Base-by-base conservation (phyloP, 345 rosid species). In the Salix purpurea region DNA sequence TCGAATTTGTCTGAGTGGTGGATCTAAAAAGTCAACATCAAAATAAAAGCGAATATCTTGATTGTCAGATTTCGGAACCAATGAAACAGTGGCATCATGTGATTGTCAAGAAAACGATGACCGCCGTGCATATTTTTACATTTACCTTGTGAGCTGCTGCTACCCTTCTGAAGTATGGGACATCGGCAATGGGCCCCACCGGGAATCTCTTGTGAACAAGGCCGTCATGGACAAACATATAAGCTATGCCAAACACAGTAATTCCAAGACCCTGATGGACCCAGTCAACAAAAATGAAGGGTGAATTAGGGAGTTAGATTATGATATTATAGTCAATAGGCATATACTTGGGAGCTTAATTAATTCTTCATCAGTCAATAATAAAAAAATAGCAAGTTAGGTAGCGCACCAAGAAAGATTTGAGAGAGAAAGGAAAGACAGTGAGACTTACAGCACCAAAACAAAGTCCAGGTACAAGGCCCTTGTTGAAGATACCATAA, bases 151-250 rank as follows among this genome's bases (percentile, higher is more conserved):
- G 94, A 11, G 94, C 94, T 10, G 90, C 89, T 48, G 94, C 92
- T 1, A 90, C 89, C 74, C 66, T 77, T 42, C 85, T 81, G 42
- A 90, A 78, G 76, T 89, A 90, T 16, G 94, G 94, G 37, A 90
- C 89, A 26, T 86, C 64, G 3, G 88, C 87, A n/a, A 90, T 85
- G 69, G 92, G 92, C 9, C 94, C 92, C 30, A 90, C 92, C 0
- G 92, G 89, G 74, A 90, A 90, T 79, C 94, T 84, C 74, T 89
- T 87, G 80, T 90, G 94, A 37, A 90, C 94, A 21, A 90, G 85
- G 2, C 94, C 94, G 26, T 89, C 94, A 32, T 90, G 94, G 54
- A 90, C 89, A 37, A 90, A 86, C 94, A 90, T 89, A 83, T 90
- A 90, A 73, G 94, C 94, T 77, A 90, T 90, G 2, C 94, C 92